These are phyloP conservation scores for Chamaecyparis obtusa DNA, from an alignment of 75 land plant genomes.

Conservation along the genomic window DNA sequence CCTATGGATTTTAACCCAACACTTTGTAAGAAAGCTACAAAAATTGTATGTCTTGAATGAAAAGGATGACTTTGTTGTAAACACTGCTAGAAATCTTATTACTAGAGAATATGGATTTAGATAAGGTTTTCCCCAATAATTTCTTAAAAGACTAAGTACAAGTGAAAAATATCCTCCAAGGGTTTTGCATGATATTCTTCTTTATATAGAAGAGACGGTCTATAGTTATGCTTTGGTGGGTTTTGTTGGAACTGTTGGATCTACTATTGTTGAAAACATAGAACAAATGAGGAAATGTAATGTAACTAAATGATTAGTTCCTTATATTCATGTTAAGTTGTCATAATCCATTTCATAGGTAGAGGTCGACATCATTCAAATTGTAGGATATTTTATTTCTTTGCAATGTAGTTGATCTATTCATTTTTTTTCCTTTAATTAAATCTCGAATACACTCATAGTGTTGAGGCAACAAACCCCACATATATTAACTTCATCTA, in stretches of 20 bases:
- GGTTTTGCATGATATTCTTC: constrained; percentile 54
- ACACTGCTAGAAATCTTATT: constrained; percentile 45
- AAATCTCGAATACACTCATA: background rate
- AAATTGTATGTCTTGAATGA: constrained; percentile 47
- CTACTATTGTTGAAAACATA: constrained; percentile 79
- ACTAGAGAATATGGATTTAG: constrained; percentile 34
- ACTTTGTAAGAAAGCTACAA: too few relatives aligned
- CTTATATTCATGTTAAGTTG: background rate
- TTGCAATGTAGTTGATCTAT: background rate
- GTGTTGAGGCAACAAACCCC: background rate
- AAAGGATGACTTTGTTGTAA: constrained; percentile 30
- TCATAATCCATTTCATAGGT: background rate
- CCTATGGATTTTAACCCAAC: too few relatives aligned
- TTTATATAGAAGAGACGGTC: constrained; percentile 71
- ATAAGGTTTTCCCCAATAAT: constrained; percentile 25
- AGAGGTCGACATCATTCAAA: background rate
- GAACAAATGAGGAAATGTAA: constrained; percentile 40
- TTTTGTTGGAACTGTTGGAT: constrained; percentile 85
- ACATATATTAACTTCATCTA: background rate
- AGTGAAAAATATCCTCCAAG: background rate
- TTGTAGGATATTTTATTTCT: background rate
- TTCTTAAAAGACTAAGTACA: background rate
- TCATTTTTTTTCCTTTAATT: background rate
- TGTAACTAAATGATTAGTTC: background rate
- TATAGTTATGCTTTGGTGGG: constrained; percentile 87